A percentile compares a stretch with the other conserved stretches of the same genome.
phyloP scores from a whole-genome alignment of 345 rosid genomes.

The Iberis pinnata region DNA sequence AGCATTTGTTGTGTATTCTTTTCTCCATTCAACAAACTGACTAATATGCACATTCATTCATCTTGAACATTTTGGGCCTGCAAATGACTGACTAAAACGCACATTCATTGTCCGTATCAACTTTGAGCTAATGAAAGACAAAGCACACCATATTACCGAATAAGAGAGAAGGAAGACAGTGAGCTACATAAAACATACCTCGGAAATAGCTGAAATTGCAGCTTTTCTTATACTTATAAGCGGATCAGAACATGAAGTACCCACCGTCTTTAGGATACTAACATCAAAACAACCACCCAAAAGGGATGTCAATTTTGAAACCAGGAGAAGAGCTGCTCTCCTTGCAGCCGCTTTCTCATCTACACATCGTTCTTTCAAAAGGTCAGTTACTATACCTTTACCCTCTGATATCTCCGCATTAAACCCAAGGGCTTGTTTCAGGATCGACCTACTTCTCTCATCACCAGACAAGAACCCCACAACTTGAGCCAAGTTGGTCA shows the following conservation, averaged over 20 bases:
- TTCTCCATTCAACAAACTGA: background rate
- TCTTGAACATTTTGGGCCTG: background rate
- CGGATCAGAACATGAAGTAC: slow-evolving; percentile 87
- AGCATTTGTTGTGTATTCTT: slow-evolving; percentile 2
- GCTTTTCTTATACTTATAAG: slow-evolving; percentile 91
- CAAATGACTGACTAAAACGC: background rate
- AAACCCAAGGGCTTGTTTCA: slow-evolving; percentile 53
- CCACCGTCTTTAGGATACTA: slow-evolving; percentile 61
- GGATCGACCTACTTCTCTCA: slow-evolving; percentile 35
- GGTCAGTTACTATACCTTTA: slow-evolving; percentile 35
- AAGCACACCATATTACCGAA: background rate
- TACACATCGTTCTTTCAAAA: slow-evolving; percentile 63
- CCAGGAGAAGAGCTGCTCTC: slow-evolving; percentile 72
- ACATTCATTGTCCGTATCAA: background rate
- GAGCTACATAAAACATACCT: slow-evolving; percentile 44
- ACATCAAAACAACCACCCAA: slow-evolving; percentile 60
- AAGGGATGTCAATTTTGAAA: slow-evolving; percentile 57
- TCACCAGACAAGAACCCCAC: slow-evolving; percentile 51
- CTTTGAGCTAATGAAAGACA: slow-evolving; percentile 5
- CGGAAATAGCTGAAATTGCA: slow-evolving; percentile 76
- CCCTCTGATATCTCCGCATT: slow-evolving; percentile 30
- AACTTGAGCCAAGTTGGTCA: slow-evolving; percentile 74
- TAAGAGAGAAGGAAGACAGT: slow-evolving; percentile 4
- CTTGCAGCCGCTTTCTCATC: slow-evolving; percentile 86
- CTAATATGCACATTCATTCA: slow-evolving; percentile 4